Evolutionary conservation across 2,329 filamentous ascomycete species (phyloP).

Genomic region (Trichoderma polysporum): DNA sequence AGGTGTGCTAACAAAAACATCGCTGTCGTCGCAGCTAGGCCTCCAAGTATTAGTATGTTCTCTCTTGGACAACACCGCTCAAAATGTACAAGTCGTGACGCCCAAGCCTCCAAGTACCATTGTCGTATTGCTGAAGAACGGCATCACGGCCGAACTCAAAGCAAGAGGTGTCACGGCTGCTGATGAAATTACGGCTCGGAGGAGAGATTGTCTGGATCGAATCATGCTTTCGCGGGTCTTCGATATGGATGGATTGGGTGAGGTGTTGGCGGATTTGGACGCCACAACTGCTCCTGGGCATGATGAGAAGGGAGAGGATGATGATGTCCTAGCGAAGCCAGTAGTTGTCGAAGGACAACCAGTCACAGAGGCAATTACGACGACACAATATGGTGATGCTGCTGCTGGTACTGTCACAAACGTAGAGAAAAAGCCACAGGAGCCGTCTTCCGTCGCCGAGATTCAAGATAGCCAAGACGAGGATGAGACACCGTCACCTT

Average conservation of each 20-base stretch:
- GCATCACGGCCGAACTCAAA: conserved; percentile 38
- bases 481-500: conserved; percentile 24
- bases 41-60: conserved; percentile 48
- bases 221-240: conserved; percentile 58
- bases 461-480: conserved; percentile 39
- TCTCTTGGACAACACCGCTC: conserved; percentile 32
- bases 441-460: conserved; percentile 25
- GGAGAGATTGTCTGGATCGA: conserved; percentile 44
- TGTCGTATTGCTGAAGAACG: conserved; percentile 43
- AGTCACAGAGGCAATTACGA: background rate
- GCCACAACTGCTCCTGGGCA: background rate
- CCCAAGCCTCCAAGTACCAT: conserved; percentile 45
- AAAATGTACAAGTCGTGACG: conserved; percentile 47
- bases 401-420: background rate
- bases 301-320: background rate
- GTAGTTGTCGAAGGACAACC: background rate
- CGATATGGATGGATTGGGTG: conserved; percentile 57
- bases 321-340: background rate
- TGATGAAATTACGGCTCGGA: conserved; percentile 24
- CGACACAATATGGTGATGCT: background rate
- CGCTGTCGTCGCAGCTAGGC: conserved; percentile 39
- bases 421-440: background rate
- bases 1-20: background rate
- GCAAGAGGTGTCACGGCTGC: conserved; percentile 13
- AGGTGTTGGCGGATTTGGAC: conserved; percentile 55